phyloP scores from a whole-genome alignment of 192 early-diverging fungal genomes.

The Gamsiella multidivaricata region DNA sequence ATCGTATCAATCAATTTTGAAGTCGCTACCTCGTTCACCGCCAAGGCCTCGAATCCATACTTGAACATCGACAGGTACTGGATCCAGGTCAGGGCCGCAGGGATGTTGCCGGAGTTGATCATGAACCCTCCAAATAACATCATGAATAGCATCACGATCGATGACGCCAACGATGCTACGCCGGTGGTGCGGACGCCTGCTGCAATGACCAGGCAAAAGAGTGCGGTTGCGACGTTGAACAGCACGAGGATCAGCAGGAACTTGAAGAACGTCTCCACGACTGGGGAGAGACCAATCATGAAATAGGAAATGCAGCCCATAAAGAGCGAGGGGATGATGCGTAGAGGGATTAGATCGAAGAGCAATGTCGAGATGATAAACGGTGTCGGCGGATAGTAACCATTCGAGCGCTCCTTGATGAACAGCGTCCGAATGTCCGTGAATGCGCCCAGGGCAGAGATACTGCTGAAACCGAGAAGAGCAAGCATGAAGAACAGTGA shows the following conservation, averaged over 20 bases:
- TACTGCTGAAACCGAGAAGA: constrained; percentile 75
- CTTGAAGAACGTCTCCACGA: constrained; percentile 61
- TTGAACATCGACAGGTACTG: constrained; percentile 80
- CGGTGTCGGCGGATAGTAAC: constrained; percentile 57
- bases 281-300: constrained; percentile 73
- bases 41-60: constrained; percentile 80
- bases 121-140: constrained; percentile 84
- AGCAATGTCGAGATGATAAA: constrained; percentile 71
- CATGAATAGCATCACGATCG: constrained; percentile 76
- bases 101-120: constrained; percentile 77
- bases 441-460: constrained; percentile 71
- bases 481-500: constrained; percentile 75
- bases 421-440: constrained; percentile 57
- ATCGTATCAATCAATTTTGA: constrained; percentile 41
- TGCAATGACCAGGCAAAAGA: constrained; percentile 69
- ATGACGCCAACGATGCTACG: constrained; percentile 69
- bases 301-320: constrained; percentile 75
- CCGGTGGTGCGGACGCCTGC: constrained; percentile 66
- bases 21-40: constrained; percentile 65
- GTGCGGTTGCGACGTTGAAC: constrained; percentile 70
- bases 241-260: constrained; percentile 72
- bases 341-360: constrained; percentile 77
- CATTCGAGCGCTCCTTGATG: constrained; percentile 63
- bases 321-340: constrained; percentile 71
- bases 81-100: constrained; percentile 68